Base-by-base conservation (phyloP, 306 rosid species). In the Fragaria iinumae region DNA sequence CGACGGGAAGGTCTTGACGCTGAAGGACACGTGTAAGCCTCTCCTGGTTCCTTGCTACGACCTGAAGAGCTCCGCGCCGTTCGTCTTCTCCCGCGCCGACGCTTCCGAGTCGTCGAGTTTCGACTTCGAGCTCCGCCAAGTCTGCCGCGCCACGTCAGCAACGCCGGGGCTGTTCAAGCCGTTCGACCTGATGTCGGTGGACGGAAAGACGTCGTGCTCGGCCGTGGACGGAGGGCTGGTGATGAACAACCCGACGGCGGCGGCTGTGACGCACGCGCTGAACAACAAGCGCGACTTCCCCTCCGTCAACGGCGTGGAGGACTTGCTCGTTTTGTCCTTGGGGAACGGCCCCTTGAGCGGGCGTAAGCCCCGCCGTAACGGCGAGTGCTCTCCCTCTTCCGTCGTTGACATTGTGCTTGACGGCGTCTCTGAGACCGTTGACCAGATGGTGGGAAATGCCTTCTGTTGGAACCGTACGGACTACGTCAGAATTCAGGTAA, bases 271-370 rank as follows among this genome's bases (percentile, higher is more conserved):
- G 21, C 99, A 95, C 84, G 99, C 87, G 45, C 92, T 95, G 27
- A 94, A 92, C 80, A 95, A 92, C 88, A 92, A 92, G 82, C 99
- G 97, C 11, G 96, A 95, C 70, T 95, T 95, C 32, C 99, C 99
- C 8, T 52, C 89, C 23, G 96, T 88, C 3, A 92, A 82, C 71
- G 87, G 93, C 75, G 96, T 95, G 10, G 97, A 91, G 78, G 99
- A 95, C 78, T 88, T 95, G 45, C 52, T 95, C 4, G 92, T 95
- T 1, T 83, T 95, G 11, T 92, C 99, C 52, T 44, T 95, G 8
- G 99, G 99, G 0, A 95, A 95, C 80, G 99, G 97, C 12, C 79
- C 84, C 11, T 80, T 81, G 9, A 82, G 59, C 12, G 82, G 84
- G 4, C 73, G 70, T 60, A 84, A 82, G 48, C 8, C 69, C 65